Base-by-base conservation (phyloP, 768 basidiomycete genomes). In the Mycena alexandri region DNA sequence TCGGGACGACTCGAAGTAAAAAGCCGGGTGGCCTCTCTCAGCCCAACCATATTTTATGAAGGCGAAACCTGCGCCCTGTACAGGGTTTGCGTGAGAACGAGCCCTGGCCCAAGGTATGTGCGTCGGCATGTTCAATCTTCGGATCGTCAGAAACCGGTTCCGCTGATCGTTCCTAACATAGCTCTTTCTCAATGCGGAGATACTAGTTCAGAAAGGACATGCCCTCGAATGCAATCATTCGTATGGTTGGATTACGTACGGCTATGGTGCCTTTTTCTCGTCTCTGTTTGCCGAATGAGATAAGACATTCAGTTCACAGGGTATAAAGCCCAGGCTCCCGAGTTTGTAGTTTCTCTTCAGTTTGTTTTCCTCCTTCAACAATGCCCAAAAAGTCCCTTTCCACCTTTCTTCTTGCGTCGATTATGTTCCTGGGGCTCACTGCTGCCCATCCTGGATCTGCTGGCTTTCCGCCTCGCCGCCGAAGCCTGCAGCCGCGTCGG, bases 291-390 rank as follows among this genome's bases (percentile, higher is more conserved):
- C n/a, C n/a, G 43, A 34, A 38, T 44, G 48, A 54, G 38, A 34
- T 44, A 61, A 51, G 0, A 9, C 22, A 41, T 33, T 58, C 36
- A 61, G n/a, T n/a, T n/a, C n/a, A n/a, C n/a, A n/a, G n/a, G 52
- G 43, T 11, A 63, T 68, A 68, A 68, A 68, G n/a, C n/a, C n/a
- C n/a, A 63, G 62, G 61, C 57, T n/a, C 56, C 14, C 44, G 17
- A 14, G 33, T 58, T 50, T 1, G 34, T 29, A 14, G n/a, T 54
- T 48, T 52, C 25, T n/a, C 62, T 47, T 43, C 62, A 63, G 67
- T 51, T 41, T 36, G 48, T 68, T 36, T 13, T 56, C 38, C 56
- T 41, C 61, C 25, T 47, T 12, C 46, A 19, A 44, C 43, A 22
- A 68, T 63, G 67, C 67, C 52, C 29, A 63, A 33, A 12, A 36